These are phyloP conservation scores for Eucalyptus erythrocorys DNA, from an alignment of 345 rosid genomes.

Conservation along the genomic window DNA sequence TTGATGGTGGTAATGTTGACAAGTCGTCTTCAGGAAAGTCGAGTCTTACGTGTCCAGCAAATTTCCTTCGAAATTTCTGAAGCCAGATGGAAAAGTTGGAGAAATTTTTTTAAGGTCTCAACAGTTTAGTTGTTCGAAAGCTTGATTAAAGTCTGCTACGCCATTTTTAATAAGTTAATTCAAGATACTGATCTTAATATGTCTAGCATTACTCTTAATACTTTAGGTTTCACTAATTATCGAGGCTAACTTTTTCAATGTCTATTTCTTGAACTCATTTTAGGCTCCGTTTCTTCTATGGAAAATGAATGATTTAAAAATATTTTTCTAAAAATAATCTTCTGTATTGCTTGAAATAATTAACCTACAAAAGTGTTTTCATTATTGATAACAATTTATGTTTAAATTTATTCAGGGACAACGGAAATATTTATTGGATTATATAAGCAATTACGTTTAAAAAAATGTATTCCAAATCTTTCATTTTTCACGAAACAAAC, in stretches of 20 bases:
- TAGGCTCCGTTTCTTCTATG: background rate
- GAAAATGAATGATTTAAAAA: background rate
- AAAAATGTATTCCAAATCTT: rapidly evolving
- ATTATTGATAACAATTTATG: no score
- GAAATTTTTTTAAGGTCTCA: background rate
- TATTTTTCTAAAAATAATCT: no score
- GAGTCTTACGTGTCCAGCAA: background rate
- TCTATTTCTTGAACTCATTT: background rate
- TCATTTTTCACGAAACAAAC: rapidly evolving
- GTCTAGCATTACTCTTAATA: background rate
- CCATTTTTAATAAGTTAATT: background rate
- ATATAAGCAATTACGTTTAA: background rate
- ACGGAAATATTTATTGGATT: no score
- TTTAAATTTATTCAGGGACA: no score
- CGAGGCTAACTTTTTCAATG: background rate
- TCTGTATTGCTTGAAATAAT: no score
- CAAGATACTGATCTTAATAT: background rate
- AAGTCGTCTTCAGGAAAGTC: background rate
- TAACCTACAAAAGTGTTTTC: no score
- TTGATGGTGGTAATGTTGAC: background rate
- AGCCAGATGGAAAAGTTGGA: background rate
- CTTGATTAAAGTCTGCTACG: background rate
- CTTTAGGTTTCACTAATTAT: background rate
- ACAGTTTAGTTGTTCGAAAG: background rate
- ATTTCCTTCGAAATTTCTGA: background rate